Evolutionary conservation across 352 stramenopile genomes (phyloP), one percentile per base, ranked within the genome.

Genomic region (Pythium oligandrum): DNA sequence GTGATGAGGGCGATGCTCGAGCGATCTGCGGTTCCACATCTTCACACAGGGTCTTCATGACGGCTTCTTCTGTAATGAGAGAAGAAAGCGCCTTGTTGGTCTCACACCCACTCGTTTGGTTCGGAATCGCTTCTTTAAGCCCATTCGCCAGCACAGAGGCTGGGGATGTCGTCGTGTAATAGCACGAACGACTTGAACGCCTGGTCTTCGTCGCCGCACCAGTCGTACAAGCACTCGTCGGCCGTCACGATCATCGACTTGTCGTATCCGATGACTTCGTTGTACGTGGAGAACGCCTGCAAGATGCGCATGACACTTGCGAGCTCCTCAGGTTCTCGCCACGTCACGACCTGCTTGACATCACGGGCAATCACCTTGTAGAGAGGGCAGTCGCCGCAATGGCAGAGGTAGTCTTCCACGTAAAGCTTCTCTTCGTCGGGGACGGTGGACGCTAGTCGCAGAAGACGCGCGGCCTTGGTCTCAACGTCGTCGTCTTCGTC

Each of bases 281-380:
- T 88, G 61, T 86, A 88, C 0, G 77, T 88, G 6, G 77, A 84
- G 58, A 79, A 90, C 0, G 79, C 77, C 46, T 87, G 78, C 30
- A 92, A 53, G 0, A 90, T 49, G 34, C 75, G 69, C 2, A 44
- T 71, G 11, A 84, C 59, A n/a, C 66, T 81, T 6, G 7, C 30
- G 7, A 44, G 33, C 4, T 57, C 55, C 0, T 53, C 34, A 0
- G 49, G 34, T 4, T 51, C 51, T 4, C 58, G 47, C 65, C 65
- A 73, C 10, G 61, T 70, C 26, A 68, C 58, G 7, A 58, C 42
- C 8, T 50, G 36, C 4, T 50, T 34, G 7, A 68, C 61, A 39
- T 68, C 61, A 2, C 44, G 26, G 3, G 38, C 51, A 34, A 69
- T 69, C 26, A 33, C 39, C 1, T 64, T 32, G 53, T 65, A 65